Evolutionary conservation across 495 filamentous ascomycete species (phyloP).

Genomic region (Aspergillus carlsbadensis): DNA sequence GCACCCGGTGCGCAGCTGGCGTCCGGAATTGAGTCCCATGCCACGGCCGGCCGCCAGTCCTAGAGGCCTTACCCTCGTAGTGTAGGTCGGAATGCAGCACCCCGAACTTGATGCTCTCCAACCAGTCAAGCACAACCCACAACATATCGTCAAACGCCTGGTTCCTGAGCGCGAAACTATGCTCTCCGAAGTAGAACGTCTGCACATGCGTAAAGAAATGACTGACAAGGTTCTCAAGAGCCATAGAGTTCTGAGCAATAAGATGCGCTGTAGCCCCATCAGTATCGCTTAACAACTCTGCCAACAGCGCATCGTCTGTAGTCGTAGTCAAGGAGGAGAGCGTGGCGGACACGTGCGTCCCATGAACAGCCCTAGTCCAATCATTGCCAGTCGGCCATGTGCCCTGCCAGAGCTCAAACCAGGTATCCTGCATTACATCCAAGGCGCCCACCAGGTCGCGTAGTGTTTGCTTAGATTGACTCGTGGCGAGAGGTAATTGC

Average conservation of each 20-base stretch:
- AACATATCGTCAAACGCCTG: constrained; percentile 96
- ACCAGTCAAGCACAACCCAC: constrained; percentile 94
- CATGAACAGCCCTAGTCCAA: constrained; percentile 89
- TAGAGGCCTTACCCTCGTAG: constrained; percentile 23
- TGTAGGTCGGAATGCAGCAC: constrained; percentile 66
- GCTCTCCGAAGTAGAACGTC: constrained; percentile 84
- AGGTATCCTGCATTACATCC: constrained; percentile 71
- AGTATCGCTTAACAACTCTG: constrained; percentile 23
- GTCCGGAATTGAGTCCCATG: constrained; percentile 74
- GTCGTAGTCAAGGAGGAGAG: constrained; percentile 60
- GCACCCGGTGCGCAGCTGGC: constrained; percentile 79
- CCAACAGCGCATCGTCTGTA: constrained; percentile 23
- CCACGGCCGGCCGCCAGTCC: constrained; percentile 46
- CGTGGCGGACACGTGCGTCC: constrained; percentile 73
- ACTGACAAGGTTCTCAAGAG: constrained; percentile 72
- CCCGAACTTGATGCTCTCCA: constrained; percentile 78
- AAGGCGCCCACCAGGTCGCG: constrained; percentile 58
- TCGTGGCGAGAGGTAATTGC: constrained; percentile 16
- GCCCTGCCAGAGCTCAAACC: constrained; percentile 74
- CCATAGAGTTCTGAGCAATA: constrained; percentile 36
- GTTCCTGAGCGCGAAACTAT: constrained; percentile 69
- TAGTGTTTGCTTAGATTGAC: constrained; percentile 26
- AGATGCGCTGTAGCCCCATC: constrained; percentile 15
- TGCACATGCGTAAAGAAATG: constrained; percentile 75
- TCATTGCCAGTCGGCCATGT: constrained; percentile 88